Evolutionary conservation across 768 basidiomycete genomes (phyloP), one percentile per base, ranked within the genome.

Genomic region (Megacollybia marginata): DNA sequence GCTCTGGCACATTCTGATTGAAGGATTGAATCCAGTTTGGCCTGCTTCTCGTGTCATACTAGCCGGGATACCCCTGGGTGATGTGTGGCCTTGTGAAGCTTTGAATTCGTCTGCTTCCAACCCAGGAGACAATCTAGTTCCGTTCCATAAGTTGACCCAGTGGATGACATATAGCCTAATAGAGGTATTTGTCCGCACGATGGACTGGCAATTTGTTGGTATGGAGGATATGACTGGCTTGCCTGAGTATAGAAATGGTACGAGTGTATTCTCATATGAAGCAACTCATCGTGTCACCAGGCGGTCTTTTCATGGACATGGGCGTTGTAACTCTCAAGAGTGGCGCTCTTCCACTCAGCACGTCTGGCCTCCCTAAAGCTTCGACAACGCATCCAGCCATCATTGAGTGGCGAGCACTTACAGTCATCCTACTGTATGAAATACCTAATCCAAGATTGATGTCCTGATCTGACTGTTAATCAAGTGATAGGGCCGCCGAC

Each of bases 391-490:
- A 93, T 61, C 89, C 92, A 0, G 92, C 92, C 6, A 84, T 98
- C 50, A 82, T 97, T 34, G 95, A 99, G 68, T 95, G 94, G 93
- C 74, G 95, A 49, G 93, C 94, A 0, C 78, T 99, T 77, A 98
- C 95, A 0, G 90, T 99, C 34, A 87, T 96, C 49, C 81, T 85
- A 62, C 73, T 99, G 90, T 93, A 57, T 57, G 86, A 73, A 8
- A 43, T 23, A 12, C 20, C 52, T 42, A 43, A 47, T 33, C 54
- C 13, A 34, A 18, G 36, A 38, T 33, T 46, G 23, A 50, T 35
- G 47, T n/a, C n/a, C n/a, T n/a, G 23, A 7, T 33, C 19, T 35
- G 9, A 35, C 15, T 44, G 54, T 43, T 51, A 44, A n/a, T 33
- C 33, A 62, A 94, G 92, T 15, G 92, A 96, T 65, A 82, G 87